Percentiles rank a stretch among this genome's conserved stretches.
Conservation (phyloP, 345 rosid genomes). For the Eucalyptus cladocalyx region DNA sequence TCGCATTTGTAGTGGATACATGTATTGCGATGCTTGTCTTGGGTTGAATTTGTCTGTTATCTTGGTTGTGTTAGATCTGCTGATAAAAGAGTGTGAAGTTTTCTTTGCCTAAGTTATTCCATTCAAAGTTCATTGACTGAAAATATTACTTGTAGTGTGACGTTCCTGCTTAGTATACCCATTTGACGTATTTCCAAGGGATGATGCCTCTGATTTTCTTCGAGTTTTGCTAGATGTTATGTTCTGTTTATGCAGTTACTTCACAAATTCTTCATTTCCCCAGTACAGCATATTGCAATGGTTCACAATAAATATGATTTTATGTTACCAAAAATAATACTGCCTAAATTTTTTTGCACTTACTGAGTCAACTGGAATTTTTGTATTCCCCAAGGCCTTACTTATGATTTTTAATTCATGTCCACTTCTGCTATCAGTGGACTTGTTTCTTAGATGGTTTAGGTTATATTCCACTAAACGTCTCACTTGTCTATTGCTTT, state of each 20-base stretch:
- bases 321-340: neutral
- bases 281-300: neutral
- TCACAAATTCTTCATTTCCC: neutral
- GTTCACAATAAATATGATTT: neutral
- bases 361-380: neutral
- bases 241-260: neutral
- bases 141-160: neutral
- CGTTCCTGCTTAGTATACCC: neutral
- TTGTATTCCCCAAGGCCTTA: neutral
- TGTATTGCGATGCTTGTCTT: neutral
- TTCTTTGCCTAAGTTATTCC: neutral
- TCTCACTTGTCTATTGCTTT: neutral
- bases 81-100: neutral
- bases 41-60: neutral
- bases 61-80: neutral
- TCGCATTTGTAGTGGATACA: neutral
- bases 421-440: neutral
- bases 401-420: neutral
- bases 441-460: neutral
- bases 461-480: neutral
- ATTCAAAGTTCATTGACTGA: neutral
- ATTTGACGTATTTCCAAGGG: neutral
- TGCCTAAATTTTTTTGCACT: neutral
- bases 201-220: neutral
- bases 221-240: neutral